Conservation (phyloP, 495 filamentous ascomycete species). For the Xylaria cubensis region DNA sequence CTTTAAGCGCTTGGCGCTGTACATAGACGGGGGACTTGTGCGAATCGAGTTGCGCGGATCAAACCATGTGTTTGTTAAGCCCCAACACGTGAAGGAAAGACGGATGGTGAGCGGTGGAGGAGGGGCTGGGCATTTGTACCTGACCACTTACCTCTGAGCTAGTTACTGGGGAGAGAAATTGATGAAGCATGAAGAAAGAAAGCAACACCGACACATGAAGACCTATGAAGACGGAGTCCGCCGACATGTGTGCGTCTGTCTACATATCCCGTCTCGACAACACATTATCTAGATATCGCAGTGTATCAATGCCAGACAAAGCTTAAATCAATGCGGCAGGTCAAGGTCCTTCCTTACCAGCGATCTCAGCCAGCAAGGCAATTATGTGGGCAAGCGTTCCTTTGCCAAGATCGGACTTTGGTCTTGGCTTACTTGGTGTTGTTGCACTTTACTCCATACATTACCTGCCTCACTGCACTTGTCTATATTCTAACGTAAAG, state of each 20-base stretch:
- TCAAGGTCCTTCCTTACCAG: neutral
- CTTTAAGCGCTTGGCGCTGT: neutral
- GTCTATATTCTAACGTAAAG: neutral
- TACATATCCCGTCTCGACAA: neutral
- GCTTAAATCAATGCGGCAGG: slow-evolving; percentile 3
- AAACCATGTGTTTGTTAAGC: slow-evolving; percentile 1
- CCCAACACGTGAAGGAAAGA: slow-evolving; percentile 6
- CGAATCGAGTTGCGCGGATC: slow-evolving; percentile 4
- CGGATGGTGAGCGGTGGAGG: neutral
- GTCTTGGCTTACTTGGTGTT: slow-evolving; percentile 9
- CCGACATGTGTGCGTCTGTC: slow-evolving; percentile 12
- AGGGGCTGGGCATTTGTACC: neutral
- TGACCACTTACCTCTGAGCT: neutral
- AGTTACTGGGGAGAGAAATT: neutral
- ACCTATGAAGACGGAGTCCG: slow-evolving; percentile 6
- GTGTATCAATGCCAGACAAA: neutral
- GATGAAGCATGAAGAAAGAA: neutral
- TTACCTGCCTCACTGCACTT: neutral
- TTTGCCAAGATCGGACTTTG: neutral
- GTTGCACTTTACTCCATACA: slow-evolving; percentile 14
- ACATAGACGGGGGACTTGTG: neutral
- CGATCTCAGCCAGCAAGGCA: neutral
- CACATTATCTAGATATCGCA: neutral
- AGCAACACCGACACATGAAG: neutral
- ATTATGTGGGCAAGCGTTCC: slow-evolving; percentile 7